phyloP scores from a whole-genome alignment of 495 filamentous ascomycete species.

The Apodospora peruviana region DNA sequence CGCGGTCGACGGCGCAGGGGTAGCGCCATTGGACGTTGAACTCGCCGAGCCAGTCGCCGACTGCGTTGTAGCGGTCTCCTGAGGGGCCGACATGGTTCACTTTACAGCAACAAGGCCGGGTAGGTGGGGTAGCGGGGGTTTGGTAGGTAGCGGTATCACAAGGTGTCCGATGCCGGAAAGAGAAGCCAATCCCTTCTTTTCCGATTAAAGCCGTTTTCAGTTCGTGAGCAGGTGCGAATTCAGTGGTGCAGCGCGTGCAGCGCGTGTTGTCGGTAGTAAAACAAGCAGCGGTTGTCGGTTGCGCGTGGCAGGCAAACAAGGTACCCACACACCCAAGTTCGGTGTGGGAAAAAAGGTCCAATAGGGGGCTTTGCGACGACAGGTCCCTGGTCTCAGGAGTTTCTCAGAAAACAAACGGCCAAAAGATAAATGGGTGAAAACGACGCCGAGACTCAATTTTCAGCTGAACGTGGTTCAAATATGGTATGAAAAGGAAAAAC shows the following conservation, averaged over 20 bases:
- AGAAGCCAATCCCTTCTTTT: no score
- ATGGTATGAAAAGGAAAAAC: constrained; percentile 4
- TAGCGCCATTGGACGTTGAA: constrained; percentile 36
- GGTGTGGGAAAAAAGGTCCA: background rate
- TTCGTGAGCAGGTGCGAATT: no score
- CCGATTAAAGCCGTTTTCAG: no score
- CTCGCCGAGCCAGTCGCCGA: constrained; percentile 16
- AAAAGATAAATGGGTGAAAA: constrained; percentile 15
- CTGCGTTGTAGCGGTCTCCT: constrained; percentile 7
- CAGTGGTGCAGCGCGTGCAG: no score
- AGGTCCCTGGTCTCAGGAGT: background rate
- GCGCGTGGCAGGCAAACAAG: no score
- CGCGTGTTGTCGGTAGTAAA: no score
- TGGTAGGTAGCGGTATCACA: no score
- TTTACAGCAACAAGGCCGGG: no score
- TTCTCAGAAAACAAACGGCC: background rate
- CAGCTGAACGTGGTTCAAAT: constrained; percentile 1
- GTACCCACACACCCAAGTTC: background rate
- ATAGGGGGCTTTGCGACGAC: background rate
- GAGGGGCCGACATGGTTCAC: no score
- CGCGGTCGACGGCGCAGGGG: constrained; percentile 37
- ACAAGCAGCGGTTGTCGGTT: no score
- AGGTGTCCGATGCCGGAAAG: no score
- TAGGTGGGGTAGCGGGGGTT: no score
- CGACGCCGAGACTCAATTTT: constrained; percentile 8